Conservation (phyloP, 805 yeast genomes). For the Ogataea pini region DNA sequence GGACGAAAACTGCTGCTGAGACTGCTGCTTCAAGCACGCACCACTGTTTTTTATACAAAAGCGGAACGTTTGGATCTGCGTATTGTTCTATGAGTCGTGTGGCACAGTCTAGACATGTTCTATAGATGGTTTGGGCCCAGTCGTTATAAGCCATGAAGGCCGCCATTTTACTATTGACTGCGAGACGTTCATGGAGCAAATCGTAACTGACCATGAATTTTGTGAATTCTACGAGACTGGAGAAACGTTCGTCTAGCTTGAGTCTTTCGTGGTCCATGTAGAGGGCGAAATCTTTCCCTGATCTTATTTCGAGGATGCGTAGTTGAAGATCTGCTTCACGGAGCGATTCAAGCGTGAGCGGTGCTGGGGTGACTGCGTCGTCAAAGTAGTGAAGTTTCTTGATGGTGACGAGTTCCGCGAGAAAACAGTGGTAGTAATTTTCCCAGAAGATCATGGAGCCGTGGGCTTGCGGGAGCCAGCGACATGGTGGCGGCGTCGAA, state of each 20-base stretch:
- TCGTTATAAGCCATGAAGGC: constrained; percentile 26
- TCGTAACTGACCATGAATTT: constrained; percentile 20
- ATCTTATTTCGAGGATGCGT: constrained; percentile 25
- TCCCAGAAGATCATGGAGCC: constrained; percentile 19
- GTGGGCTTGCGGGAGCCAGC: constrained; percentile 21
- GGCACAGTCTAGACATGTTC: constrained; percentile 27
- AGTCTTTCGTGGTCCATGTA: constrained; percentile 23
- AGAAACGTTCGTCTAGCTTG: constrained; percentile 14
- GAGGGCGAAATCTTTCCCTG: constrained; percentile 22
- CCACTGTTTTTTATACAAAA: constrained; percentile 26
- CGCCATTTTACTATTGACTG: constrained; percentile 34
- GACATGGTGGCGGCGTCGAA: constrained; percentile 28
- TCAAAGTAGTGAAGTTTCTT: constrained; percentile 31
- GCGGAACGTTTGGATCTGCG: constrained; percentile 19
- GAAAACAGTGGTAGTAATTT: constrained; percentile 27
- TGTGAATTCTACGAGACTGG: constrained; percentile 18
- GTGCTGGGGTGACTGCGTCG: constrained; percentile 19
- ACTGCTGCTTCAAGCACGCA: constrained; percentile 27
- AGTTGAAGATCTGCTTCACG: constrained; percentile 31
- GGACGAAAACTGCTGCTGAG: constrained; percentile 30
- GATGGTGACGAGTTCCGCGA: constrained; percentile 26
- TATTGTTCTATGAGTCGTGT: constrained; percentile 19
- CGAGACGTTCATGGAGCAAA: constrained; percentile 29
- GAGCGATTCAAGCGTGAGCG: constrained; percentile 20
- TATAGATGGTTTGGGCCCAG: constrained; percentile 27